These are phyloP conservation scores for Colletotrichum phormii DNA, from an alignment of 2,329 filamentous ascomycete species.

Conservation along the genomic window DNA sequence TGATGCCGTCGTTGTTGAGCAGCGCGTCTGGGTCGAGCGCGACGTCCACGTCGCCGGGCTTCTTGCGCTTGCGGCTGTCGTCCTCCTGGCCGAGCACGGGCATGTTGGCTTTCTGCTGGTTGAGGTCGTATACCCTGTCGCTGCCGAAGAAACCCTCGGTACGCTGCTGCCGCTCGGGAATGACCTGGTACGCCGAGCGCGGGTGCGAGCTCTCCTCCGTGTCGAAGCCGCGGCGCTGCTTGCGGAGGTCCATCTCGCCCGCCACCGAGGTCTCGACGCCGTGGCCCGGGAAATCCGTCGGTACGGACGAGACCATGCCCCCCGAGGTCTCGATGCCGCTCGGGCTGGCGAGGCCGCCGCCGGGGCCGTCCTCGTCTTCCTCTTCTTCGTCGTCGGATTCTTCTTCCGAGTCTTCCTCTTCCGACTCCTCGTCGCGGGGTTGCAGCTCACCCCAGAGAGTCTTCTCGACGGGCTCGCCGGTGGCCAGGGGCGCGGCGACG, in stretches of 20 bases:
- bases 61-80: constrained; percentile 86
- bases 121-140: constrained; percentile 92
- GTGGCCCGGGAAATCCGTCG: constrained; percentile 81
- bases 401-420: constrained; percentile 79
- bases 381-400: constrained; percentile 77
- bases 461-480: constrained; percentile 86
- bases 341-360: constrained; percentile 79
- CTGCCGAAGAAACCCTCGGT: constrained; percentile 96
- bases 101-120: constrained; percentile 62
- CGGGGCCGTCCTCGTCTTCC: constrained; percentile 70
- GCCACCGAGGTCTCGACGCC: constrained; percentile 78
- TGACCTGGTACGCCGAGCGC: constrained; percentile 86
- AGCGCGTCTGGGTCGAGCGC: constrained; percentile 89
- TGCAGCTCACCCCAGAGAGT: constrained; percentile 94
- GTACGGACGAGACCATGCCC: constrained; percentile 82
- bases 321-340: constrained; percentile 84
- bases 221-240: constrained; percentile 85
- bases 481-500: constrained; percentile 45
- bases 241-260: constrained; percentile 92
- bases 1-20: constrained; percentile 78
- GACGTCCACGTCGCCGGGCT: constrained; percentile 94
- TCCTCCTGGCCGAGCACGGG: constrained; percentile 86
- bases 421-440: constrained; percentile 79
- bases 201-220: constrained; percentile 83
- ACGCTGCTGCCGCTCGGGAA: constrained; percentile 87